Conservation (phyloP, 1,139 yeast genomes). For the Geotrichum klebahnii region DNA sequence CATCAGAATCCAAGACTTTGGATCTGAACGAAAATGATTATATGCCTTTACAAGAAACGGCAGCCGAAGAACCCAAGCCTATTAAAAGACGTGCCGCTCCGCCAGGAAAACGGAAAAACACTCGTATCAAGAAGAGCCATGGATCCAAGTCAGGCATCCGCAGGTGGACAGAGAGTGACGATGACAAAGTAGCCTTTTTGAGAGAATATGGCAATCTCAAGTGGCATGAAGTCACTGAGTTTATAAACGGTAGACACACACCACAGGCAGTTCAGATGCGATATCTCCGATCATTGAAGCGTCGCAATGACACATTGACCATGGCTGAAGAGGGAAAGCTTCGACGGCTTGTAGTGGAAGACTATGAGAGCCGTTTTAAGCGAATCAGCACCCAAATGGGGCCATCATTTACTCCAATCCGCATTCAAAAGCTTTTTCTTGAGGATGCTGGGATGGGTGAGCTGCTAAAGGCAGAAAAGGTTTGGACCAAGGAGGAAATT, state of each 20-base stretch:
- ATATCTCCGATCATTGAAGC: slow-evolving; percentile 41
- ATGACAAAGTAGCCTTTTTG: slow-evolving; percentile 40
- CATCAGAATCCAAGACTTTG: not conserved
- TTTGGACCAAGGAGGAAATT: slow-evolving; percentile 21
- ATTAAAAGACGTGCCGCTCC: slow-evolving; percentile 4
- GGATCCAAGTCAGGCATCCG: not conserved
- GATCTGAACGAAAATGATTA: not conserved
- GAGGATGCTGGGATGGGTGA: slow-evolving; percentile 17
- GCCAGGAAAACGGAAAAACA: not conserved
- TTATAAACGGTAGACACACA: slow-evolving; percentile 38
- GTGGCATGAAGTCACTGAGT: slow-evolving; percentile 42
- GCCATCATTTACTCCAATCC: slow-evolving; percentile 27
- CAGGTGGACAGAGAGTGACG: slow-evolving; percentile 42
- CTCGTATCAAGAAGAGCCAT: not conserved
- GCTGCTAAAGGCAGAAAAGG: slow-evolving; percentile 11
- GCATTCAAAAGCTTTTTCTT: slow-evolving; percentile 20
- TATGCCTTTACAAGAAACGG: not conserved
- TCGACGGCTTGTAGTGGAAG: slow-evolving; percentile 35
- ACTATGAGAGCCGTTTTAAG: slow-evolving; percentile 44
- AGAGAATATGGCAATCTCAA: slow-evolving; percentile 40
- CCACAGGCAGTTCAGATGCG: slow-evolving; percentile 35
- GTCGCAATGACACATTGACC: slow-evolving; percentile 38
- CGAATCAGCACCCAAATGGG: slow-evolving; percentile 37
- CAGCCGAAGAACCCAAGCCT: not conserved
- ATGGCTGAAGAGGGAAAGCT: slow-evolving; percentile 36